Conservation (phyloP, 2,329 filamentous ascomycete species). For the Ceratocystis alfenasii region DNA sequence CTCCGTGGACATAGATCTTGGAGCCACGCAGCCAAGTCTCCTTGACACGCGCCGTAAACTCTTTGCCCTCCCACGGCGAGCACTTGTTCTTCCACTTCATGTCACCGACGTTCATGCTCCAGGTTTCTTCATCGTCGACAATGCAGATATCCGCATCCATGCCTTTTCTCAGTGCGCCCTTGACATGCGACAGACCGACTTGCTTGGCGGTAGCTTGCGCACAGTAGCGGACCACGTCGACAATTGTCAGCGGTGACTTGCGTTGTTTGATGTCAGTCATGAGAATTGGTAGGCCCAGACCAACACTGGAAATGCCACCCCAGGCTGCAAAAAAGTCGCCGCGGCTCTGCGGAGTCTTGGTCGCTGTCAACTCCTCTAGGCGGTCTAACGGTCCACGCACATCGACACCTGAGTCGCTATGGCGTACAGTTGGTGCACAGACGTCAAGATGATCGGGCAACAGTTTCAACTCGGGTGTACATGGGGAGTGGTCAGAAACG, state of each 20-base stretch:
- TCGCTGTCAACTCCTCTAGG: conserved; percentile 27
- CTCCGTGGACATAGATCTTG: conserved; percentile 61
- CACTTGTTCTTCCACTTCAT: conserved; percentile 95
- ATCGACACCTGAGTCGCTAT: conserved; percentile 44
- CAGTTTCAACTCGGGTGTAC: conserved; percentile 87
- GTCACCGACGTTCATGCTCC: conserved; percentile 59
- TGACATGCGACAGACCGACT: conserved; percentile 68
- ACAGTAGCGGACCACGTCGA: conserved; percentile 77
- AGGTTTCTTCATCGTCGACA: conserved; percentile 74
- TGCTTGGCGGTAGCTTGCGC: conserved; percentile 76
- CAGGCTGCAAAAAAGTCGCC: conserved; percentile 94
- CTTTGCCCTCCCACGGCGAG: conserved; percentile 76
- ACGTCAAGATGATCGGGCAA: conserved; percentile 48
- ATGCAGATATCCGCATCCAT: conserved; percentile 86
- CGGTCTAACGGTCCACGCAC: conserved; percentile 32
- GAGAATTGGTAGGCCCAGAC: conserved; percentile 80
- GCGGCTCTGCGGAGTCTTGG: conserved; percentile 22
- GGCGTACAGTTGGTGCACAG: conserved; percentile 31
- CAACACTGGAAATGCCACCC: conserved; percentile 92
- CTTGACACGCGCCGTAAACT: conserved; percentile 61
- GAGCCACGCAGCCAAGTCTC: conserved; percentile 77
- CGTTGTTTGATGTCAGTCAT: conserved; percentile 55
- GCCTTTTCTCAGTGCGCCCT: conserved; percentile 69
- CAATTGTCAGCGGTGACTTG: conserved; percentile 39
- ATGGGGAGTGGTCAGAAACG: conserved; percentile 91